These are phyloP conservation scores for Candida stauntonica DNA, from an alignment of 805 yeast species.

Conservation along the genomic window DNA sequence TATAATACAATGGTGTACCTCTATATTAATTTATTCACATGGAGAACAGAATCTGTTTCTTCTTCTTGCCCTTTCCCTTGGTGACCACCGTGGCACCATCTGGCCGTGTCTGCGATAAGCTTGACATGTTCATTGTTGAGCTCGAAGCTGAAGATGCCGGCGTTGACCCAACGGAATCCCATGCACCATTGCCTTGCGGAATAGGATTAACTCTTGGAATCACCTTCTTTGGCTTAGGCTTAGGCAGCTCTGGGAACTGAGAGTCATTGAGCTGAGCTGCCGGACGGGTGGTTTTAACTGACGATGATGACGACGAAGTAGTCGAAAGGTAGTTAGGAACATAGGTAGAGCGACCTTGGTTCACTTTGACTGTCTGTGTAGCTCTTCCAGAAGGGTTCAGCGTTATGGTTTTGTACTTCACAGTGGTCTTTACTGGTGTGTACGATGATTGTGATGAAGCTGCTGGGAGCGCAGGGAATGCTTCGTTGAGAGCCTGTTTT, in stretches of 20 bases:
- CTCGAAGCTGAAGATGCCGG: constrained; percentile 6
- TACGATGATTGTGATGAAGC: constrained; percentile 9
- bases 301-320: constrained; percentile 17
- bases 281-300: constrained; percentile 15
- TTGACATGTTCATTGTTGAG: constrained; percentile 17
- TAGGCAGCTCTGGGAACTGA: constrained; percentile 47
- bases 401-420: constrained; percentile 17
- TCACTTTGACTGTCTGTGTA: constrained; percentile 14
- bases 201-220: constrained; percentile 58
- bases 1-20: not conserved
- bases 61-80: constrained; percentile 38
- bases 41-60: constrained; percentile 50
- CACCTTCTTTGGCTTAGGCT: constrained; percentile 37
- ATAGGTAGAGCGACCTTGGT: constrained; percentile 15
- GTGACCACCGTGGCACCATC: constrained; percentile 16
- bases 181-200: constrained; percentile 33
- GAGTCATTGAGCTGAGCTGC: constrained; percentile 23
- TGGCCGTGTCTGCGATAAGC: constrained; percentile 21
- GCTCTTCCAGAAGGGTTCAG: constrained; percentile 7
- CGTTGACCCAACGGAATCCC: constrained; percentile 26
- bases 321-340: constrained; percentile 29
- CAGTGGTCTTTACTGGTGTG: constrained; percentile 22
- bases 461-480: constrained; percentile 31
- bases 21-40: constrained; percentile 32
- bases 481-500: constrained; percentile 11